phyloP scores from a whole-genome alignment of 2,329 filamentous ascomycete genomes.

The Dactylellina drechsleri region DNA sequence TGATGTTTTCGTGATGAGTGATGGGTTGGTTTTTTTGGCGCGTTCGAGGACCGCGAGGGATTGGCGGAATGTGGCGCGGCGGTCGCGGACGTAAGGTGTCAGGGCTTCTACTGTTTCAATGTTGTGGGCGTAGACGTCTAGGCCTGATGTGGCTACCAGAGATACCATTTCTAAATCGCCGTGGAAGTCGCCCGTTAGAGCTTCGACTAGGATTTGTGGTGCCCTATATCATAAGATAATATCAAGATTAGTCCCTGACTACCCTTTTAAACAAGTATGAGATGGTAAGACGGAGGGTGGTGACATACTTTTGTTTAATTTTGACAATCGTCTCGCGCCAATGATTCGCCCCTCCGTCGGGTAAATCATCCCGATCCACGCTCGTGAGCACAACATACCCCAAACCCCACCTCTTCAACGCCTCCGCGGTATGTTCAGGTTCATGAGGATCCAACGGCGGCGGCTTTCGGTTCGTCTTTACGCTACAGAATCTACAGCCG shows the following conservation, averaged over 20 bases:
- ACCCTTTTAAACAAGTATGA: too few species aligned
- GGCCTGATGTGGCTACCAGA: constrained; percentile 82
- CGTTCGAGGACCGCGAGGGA: constrained; percentile 81
- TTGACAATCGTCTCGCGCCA: constrained; percentile 93
- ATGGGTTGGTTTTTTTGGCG: constrained; percentile 79
- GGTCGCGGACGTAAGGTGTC: constrained; percentile 88
- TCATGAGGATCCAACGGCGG: constrained; percentile 93
- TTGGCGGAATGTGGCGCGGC: constrained; percentile 87
- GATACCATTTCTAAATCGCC: constrained; percentile 88
- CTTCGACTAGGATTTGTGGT: constrained; percentile 80
- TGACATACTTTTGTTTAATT: constrained; percentile 79
- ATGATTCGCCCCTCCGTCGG: constrained; percentile 86
- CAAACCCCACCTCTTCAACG: constrained; percentile 88
- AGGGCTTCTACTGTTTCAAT: constrained; percentile 92
- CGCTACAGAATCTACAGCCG: constrained; percentile 95
- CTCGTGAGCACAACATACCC: constrained; percentile 95
- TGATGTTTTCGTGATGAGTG: constrained; percentile 96
- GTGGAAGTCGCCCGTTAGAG: constrained; percentile 84
- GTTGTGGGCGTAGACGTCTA: constrained; percentile 98
- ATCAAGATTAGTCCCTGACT: too few species aligned
- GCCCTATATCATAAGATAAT: constrained; percentile 65
- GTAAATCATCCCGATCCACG: constrained; percentile 92
- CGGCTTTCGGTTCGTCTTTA: constrained; percentile 82
- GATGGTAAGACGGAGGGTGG: too few species aligned
- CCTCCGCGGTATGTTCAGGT: constrained; percentile 95